These are phyloP conservation scores for Agarophyton chilense DNA, from an alignment of 23 red algal genomes.

Conservation along the genomic window DNA sequence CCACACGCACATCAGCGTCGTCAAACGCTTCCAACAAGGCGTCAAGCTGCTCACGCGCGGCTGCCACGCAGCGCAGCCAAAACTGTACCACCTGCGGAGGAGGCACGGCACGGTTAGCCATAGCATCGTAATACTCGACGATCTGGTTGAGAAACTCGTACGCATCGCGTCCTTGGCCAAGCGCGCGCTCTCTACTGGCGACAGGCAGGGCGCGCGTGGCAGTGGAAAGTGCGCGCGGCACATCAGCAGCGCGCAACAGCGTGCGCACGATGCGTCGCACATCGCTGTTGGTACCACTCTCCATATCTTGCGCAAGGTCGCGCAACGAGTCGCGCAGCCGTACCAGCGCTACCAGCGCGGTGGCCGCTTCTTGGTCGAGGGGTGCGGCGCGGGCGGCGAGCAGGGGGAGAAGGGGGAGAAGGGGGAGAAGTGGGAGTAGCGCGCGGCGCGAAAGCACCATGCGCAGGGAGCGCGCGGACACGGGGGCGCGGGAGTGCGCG, in stretches of 20 bases:
- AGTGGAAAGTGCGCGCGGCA: background rate
- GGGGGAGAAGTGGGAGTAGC: background rate
- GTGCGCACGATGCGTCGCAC: constrained; percentile 31
- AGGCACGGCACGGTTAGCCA: background rate
- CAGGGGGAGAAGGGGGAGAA: background rate
- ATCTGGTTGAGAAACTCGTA: constrained; percentile 61
- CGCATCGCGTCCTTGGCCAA: constrained; percentile 43
- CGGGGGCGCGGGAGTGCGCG: background rate
- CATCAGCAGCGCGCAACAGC: constrained; percentile 25
- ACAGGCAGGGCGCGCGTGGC: background rate
- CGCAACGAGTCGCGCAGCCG: constrained; percentile 34
- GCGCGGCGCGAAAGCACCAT: background rate
- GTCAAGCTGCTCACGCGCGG: constrained; percentile 26
- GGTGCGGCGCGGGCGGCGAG: too few species aligned
- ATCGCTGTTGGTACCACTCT: constrained; percentile 44
- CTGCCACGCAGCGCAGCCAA: constrained; percentile 24
- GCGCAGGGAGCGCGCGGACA: background rate
- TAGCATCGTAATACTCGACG: constrained; percentile 46
- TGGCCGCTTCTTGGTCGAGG: background rate
- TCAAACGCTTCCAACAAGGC: background rate
- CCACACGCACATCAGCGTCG: background rate
- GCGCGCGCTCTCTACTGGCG: too few species aligned
- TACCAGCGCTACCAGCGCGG: constrained; percentile 31
- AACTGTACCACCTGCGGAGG: background rate
- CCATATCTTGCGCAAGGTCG: constrained; percentile 34